Evolutionary conservation across 202 grass and related monocot genomes (phyloP), one percentile per base, ranked within the genome.

Genomic region (Schoenoplectus tabernaemontani): DNA sequence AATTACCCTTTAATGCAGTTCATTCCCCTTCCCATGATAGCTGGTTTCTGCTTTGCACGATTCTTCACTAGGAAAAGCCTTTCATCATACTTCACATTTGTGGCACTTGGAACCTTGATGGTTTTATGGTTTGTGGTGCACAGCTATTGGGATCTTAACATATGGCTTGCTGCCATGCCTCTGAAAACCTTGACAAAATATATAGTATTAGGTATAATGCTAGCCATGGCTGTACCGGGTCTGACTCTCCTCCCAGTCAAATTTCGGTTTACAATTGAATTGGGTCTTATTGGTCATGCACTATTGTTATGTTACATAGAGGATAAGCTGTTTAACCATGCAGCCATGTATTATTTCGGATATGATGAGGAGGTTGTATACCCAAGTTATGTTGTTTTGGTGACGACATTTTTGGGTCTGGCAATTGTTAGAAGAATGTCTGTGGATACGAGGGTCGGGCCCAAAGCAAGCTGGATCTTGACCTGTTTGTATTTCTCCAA

Each of bases 61-160:
- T 99, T 99, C 83, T 99, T 99, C 85, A 99, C 90, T 11, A 95
- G 90, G 83, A 99, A 99, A 88, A 95, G 86, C 83, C 23, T 99
- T 70, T 92, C 92, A 57, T 95, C 96, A 81, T 99, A 99, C 90
- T 99, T 99, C 82, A 85, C 88, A 24, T 99, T 93, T 92, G 96
- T 99, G 22, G 80, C 83, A 79, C 82, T 99, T 44, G 83, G 86
- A 82, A 99, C 91, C 76, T 76, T 99, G 86, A 95, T 99, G 92
- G 92, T 95, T 77, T 86, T 99, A 46, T 99, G 96, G 92, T 99
- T 99, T 88, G 90, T 99, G 37, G 89, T 95, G 64, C 92, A 95
- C 82, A 95, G 95, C 78, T 99, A 95, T 58, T 99, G 96, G 96
- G 92, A 92, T 86, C 88, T 99, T n/a, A 99, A 91, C 89, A 99